Conservation (phyloP, 2,329 filamentous ascomycete species). For the Aspergillus floridensis region DNA sequence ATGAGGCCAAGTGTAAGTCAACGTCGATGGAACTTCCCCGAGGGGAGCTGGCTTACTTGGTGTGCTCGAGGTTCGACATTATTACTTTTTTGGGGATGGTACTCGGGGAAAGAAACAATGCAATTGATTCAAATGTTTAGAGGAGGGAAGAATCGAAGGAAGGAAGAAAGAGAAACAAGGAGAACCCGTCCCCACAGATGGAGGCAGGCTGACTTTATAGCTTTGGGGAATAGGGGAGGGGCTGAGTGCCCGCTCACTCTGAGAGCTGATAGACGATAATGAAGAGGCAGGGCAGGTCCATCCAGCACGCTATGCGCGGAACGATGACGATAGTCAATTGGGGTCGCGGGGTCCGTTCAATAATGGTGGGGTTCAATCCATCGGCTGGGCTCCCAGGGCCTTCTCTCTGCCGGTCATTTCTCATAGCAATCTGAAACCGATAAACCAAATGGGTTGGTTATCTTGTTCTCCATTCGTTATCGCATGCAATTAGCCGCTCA, state of each 20-base stretch:
- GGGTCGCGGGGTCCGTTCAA: slow-evolving; percentile 12
- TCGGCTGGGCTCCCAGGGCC: not conserved
- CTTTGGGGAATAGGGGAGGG: not conserved
- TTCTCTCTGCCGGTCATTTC: not conserved
- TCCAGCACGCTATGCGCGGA: slow-evolving; percentile 15
- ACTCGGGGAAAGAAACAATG: not conserved
- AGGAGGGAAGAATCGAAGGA: not conserved
- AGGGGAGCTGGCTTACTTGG: slow-evolving; percentile 24
- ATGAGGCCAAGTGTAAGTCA: slow-evolving; percentile 1
- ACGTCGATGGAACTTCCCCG: not conserved
- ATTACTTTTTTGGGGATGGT: slow-evolving; percentile 13
- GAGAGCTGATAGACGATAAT: slow-evolving; percentile 5
- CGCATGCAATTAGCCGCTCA: not conserved
- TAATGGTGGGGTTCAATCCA: slow-evolving; percentile 5
- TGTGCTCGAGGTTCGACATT: slow-evolving; percentile 30
- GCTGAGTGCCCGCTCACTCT: not conserved
- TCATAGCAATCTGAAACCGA: not conserved
- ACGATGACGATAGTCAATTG: slow-evolving; percentile 21
- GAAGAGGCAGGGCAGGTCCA: slow-evolving; percentile 25
- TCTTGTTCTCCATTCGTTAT: not conserved
- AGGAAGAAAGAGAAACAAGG: not conserved
- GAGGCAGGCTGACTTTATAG: slow-evolving; percentile 16
- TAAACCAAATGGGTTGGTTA: not conserved
- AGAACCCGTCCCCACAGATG: not conserved
- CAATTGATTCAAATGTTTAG: not conserved